Percentiles rank a stretch among this genome's conserved stretches.
phyloP scores from a whole-genome alignment of 2,329 filamentous ascomycete species.

The Juglanconis sp. region DNA sequence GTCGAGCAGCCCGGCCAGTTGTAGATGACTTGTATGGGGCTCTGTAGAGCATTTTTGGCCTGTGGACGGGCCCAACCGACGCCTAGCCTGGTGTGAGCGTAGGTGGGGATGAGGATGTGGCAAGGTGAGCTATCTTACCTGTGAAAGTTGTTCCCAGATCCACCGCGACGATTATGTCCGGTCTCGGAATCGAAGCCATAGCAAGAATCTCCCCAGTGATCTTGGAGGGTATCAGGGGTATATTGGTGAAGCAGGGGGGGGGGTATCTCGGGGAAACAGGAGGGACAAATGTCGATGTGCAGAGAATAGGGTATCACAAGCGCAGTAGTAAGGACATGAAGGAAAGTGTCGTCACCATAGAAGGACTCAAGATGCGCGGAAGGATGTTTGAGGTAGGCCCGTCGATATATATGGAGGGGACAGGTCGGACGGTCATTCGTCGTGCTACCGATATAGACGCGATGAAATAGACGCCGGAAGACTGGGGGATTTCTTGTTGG shows the following conservation, averaged over 20 bases:
- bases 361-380: neutral
- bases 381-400: neutral
- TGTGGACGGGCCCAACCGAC: slow-evolving; percentile 32
- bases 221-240: slow-evolving; percentile 3
- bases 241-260: neutral
- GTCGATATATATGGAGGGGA: neutral
- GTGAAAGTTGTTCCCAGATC: slow-evolving; percentile 47
- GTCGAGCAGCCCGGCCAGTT: slow-evolving; percentile 54
- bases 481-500: neutral
- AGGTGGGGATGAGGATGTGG: neutral
- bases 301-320: slow-evolving; percentile 2
- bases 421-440: slow-evolving; percentile 7
- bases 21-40: slow-evolving; percentile 43
- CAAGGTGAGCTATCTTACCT: slow-evolving; percentile 25
- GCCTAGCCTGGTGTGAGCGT: slow-evolving; percentile 26
- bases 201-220: neutral
- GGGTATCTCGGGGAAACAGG: neutral
- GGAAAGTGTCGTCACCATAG: neutral
- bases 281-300: neutral
- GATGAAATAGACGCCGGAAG: slow-evolving; percentile 7
- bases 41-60: slow-evolving; percentile 29
- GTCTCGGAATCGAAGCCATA: slow-evolving; percentile 16
- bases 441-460: slow-evolving; percentile 11
- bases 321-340: neutral
- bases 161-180: slow-evolving; percentile 40